Evolutionary conservation across 176 grass and related monocot species (phyloP), one percentile per base, ranked within the genome.

Genomic region (Ensete ventricosum): DNA sequence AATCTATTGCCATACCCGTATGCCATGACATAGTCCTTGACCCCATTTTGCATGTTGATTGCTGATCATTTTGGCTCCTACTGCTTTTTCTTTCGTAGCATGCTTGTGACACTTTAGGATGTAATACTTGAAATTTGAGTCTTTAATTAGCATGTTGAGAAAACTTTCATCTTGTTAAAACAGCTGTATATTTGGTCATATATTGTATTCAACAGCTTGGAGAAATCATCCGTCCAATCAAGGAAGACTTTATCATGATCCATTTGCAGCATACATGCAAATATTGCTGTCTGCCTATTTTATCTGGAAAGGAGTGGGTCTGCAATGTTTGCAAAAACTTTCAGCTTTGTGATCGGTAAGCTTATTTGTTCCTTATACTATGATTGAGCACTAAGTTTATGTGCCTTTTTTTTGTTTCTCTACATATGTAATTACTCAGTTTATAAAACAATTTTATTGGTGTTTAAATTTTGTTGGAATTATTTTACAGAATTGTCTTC

Each of bases 221-320:
- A 66, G 94, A 97, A 78, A 90, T 70, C 50, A 89, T 97, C 74
- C 78, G 90, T 11, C 75, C 81, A 59, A 88, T 90, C 81, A 93
- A 97, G 87, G 94, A 98, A 87, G 88, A 98, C 57, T 98, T 98
- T 17, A 85, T 98, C 48, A 85, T 98, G 82, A 81, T 98, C 65
- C 88, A 84, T 82, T 85, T 98, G 82, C 88, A 93, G 72, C 88
- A 82, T 53, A 89, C 85, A 27, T 98, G 94, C 84, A 98, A 91
- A 78, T 84, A 91, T 83, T 98, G 90, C 53, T 85, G 84, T 50
- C 82, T 80, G 43, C 82, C 90, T 64, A 83, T 93, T 69, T 54
- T 91, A 27, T 91, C 82, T 58, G 85, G 83, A 75, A 85, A 62
- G 77, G 88, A 78, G 82, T 98, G 95, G 95, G 73, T 87, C 67